phyloP scores from a whole-genome alignment of 2,329 filamentous ascomycete species.

The Didymella exigua region DNA sequence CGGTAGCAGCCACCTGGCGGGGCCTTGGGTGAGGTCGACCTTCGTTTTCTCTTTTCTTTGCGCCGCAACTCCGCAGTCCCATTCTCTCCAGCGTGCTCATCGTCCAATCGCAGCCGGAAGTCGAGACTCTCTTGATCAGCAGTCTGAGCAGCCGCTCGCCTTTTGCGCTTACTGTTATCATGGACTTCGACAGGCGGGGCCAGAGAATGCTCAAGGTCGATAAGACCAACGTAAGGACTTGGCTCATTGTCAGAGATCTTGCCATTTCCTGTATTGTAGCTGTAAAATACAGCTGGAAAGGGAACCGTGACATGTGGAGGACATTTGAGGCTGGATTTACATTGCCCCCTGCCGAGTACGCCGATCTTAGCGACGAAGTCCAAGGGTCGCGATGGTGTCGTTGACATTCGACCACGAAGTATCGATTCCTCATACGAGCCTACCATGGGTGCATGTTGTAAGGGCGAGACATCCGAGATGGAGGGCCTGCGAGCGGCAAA shows the following conservation, averaged over 20 bases:
- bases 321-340: slow-evolving; percentile 82
- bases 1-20: slow-evolving; percentile 90
- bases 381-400: slow-evolving; percentile 87
- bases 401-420: slow-evolving; percentile 93
- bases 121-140: slow-evolving; percentile 36
- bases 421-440: slow-evolving; percentile 98
- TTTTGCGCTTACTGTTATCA: slow-evolving; percentile 51
- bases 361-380: slow-evolving; percentile 96
- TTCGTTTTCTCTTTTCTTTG: slow-evolving; percentile 64
- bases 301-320: slow-evolving; percentile 88
- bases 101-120: slow-evolving; percentile 26
- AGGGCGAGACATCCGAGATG: slow-evolving; percentile 73
- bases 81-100: slow-evolving; percentile 18
- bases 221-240: slow-evolving; percentile 92
- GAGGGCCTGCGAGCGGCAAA: slow-evolving; percentile 69
- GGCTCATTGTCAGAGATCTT: slow-evolving; percentile 79
- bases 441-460: slow-evolving; percentile 93
- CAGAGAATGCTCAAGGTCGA: slow-evolving; percentile 86
- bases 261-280: slow-evolving; percentile 74
- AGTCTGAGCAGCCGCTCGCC: slow-evolving; percentile 37
- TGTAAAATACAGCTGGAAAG: slow-evolving; percentile 96
- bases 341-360: slow-evolving; percentile 86
- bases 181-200: slow-evolving; percentile 54
- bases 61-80: slow-evolving; percentile 49
- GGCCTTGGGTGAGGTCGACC: slow-evolving; percentile 62